Base-by-base conservation (phyloP, 164 flowering plant species). In the Cinnamomum chago region DNA sequence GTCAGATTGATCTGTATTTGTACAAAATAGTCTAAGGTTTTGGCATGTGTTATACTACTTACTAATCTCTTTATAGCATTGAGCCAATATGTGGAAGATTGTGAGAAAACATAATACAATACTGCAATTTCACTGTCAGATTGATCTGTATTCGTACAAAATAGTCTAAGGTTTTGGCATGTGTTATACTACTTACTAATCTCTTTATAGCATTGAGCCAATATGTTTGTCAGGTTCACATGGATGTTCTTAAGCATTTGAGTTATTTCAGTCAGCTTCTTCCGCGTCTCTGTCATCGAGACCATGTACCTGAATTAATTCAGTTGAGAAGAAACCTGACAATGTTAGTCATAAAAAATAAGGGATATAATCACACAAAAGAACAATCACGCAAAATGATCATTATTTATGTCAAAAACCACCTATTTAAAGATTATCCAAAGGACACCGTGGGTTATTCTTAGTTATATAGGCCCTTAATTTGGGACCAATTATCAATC, bases 231-330 rank as follows among this genome's bases (percentile, higher is more conserved):
- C 22, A 92, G 85, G 79, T 88, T 90, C 33, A 67, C 75, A 67
- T 80, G 80, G 18, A 90, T 89, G 82, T 77, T 88, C 68, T 51
- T 75, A 73, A 89, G 73, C 77, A 89, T 89, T 71, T 89, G 91
- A 0, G 89, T 88, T 82, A 92, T 81, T 68, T 87, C 85, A 0
- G 92, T 87, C 7, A 92, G 84, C 84, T 92, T 95, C 47, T 40
- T 40, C 98, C 93, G 89, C 3, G 90, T 82, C 70, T 90, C 96
- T 5, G 88, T 76, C 6, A 94, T 88, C 1, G 90, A 83, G 88
- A 24, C 18, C 3, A 70, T 20, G 58, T 47, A 64, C 68, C 78
- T 76, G n/a, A 4, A 58, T 17, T 17, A 9, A 58, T 18, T 20
- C 47, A 40, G 47, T 5, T 40, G 47, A 40, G 47, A 58, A 15